A percentile compares a stretch with the other conserved stretches of the same genome.
Conservation (phyloP, 164 flowering plant genomes). For the Euptelea pleiosperma region DNA sequence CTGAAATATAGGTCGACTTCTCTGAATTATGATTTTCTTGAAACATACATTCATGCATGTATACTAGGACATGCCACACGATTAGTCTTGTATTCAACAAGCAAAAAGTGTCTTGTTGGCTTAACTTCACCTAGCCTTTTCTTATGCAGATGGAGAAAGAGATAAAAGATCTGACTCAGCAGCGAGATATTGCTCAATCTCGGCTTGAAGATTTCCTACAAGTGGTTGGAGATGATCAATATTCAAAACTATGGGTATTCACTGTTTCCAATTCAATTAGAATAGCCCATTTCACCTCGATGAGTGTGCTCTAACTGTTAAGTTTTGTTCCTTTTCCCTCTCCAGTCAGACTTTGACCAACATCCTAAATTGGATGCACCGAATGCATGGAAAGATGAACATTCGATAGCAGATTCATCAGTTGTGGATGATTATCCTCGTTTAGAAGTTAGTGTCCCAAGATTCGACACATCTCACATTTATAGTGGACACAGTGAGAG, state of each 20-base stretch:
- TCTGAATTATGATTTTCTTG: not conserved
- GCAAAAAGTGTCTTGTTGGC: not conserved
- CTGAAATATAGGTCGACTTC: not conserved
- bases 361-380: constrained; percentile 19
- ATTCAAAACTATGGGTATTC: constrained; percentile 42
- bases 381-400: constrained; percentile 31
- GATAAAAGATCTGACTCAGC: constrained; percentile 63
- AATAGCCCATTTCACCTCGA: not conserved
- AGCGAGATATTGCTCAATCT: constrained; percentile 81
- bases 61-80: not conserved
- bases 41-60: constrained; percentile 1
- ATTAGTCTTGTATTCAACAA: not conserved
- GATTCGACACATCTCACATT: constrained; percentile 18
- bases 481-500: constrained; percentile 15
- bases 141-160: constrained; percentile 80
- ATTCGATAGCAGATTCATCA: constrained; percentile 35
- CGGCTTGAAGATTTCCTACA: constrained; percentile 63
- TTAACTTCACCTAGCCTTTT: constrained; percentile 14
- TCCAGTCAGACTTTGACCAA: constrained; percentile 25
- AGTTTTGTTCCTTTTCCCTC: constrained; percentile 5
- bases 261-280: not conserved
- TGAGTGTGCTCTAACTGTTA: constrained; percentile 2
- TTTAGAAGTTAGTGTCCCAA: constrained; percentile 25
- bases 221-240: constrained; percentile 43
- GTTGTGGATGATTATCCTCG: constrained; percentile 23